These are phyloP conservation scores for Ziziphus jujuba DNA, from an alignment of 306 rosid genomes.

Conservation along the genomic window DNA sequence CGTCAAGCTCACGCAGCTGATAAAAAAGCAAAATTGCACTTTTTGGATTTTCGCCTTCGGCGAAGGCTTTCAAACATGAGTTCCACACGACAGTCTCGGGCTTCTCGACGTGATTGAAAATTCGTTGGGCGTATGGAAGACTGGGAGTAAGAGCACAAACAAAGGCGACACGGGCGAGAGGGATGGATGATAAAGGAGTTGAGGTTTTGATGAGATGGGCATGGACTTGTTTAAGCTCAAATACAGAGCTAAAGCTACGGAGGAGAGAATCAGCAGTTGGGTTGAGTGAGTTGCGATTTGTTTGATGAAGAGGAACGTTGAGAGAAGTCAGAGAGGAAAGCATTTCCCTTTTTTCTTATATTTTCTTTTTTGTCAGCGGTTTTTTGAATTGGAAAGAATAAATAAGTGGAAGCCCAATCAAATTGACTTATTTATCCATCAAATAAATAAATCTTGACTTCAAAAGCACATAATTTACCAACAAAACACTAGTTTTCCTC, in stretches of 20 bases:
- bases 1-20: slow-evolving; percentile 29
- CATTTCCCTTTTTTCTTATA: slow-evolving; percentile 8
- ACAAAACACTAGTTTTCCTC: too few species aligned
- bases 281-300: slow-evolving; percentile 5
- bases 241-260: slow-evolving; percentile 44
- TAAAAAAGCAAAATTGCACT: slow-evolving; percentile 42
- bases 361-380: neutral
- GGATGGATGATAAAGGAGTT: slow-evolving; percentile 39
- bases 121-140: slow-evolving; percentile 37
- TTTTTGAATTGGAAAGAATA: neutral
- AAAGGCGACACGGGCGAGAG: slow-evolving; percentile 44
- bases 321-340: slow-evolving; percentile 14
- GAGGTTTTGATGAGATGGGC: slow-evolving; percentile 51
- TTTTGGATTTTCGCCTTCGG: slow-evolving; percentile 35
- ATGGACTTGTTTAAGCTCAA: slow-evolving; percentile 60
- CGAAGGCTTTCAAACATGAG: slow-evolving; percentile 41
- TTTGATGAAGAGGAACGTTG: slow-evolving; percentile 11
- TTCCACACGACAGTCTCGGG: slow-evolving; percentile 38
- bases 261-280: slow-evolving; percentile 30
- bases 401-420: too few species aligned
- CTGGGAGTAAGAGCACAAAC: slow-evolving; percentile 44
- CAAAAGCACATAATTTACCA: too few species aligned
- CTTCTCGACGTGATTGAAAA: slow-evolving; percentile 25
- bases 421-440: too few species aligned
- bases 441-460: too few species aligned